phyloP scores from a whole-genome alignment of 2,329 filamentous ascomycete species.

The Sphaceloma murrayae region DNA sequence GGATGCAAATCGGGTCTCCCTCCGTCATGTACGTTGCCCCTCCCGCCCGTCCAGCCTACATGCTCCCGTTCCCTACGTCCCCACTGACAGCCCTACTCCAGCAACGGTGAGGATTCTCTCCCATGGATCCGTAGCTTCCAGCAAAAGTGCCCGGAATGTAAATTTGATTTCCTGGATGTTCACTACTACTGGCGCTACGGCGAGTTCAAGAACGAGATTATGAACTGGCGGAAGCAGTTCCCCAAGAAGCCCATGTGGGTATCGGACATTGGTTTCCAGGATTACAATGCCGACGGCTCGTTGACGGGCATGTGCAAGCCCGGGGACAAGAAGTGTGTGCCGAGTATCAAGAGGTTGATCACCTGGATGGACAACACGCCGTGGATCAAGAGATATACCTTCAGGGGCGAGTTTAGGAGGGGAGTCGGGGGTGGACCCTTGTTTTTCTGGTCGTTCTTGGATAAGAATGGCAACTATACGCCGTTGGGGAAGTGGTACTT shows the following conservation, averaged over 20 bases:
- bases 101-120: constrained; percentile 1
- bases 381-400: constrained; percentile 8
- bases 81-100: too few species aligned
- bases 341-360: constrained; percentile 3
- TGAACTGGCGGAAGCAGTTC: constrained; percentile 2
- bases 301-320: not conserved
- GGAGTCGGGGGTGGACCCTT: not conserved
- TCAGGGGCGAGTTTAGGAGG: constrained; percentile 7
- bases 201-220: constrained; percentile 4
- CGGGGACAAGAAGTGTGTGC: constrained; percentile 2
- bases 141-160: constrained; percentile 7
- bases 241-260: constrained; percentile 10
- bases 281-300: constrained; percentile 1
- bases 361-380: constrained; percentile 9
- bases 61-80: not conserved
- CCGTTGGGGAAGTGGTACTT: constrained; percentile 7
- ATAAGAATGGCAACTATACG: not conserved
- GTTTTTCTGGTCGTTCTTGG: not conserved
- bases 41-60: not conserved
- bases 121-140: constrained; percentile 2
- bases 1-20: not conserved
- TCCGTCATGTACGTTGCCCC: not conserved
- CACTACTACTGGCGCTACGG: constrained; percentile 9
- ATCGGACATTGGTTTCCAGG: constrained; percentile 6
- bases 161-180: constrained; percentile 9